phyloP scores from a whole-genome alignment of 1,139 yeast species.

The Debaryomyces coudertii region DNA sequence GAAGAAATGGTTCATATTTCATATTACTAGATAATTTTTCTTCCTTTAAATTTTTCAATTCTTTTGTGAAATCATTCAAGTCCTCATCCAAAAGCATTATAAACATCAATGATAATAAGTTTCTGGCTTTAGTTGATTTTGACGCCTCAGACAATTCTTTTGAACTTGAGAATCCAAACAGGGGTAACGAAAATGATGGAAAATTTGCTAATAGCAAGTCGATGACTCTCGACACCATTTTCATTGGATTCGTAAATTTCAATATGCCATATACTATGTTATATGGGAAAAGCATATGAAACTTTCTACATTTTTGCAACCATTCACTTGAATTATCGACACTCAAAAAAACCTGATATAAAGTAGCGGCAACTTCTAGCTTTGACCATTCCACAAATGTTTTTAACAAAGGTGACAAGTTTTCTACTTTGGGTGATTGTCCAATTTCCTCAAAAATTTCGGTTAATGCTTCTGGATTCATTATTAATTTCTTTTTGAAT shows the following conservation, averaged over 20 bases:
- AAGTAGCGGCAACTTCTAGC: slow-evolving; percentile 79
- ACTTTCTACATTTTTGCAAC: slow-evolving; percentile 63
- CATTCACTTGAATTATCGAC: slow-evolving; percentile 79
- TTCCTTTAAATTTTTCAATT: slow-evolving; percentile 50
- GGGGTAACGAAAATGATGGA: slow-evolving; percentile 34
- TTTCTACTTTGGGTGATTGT: slow-evolving; percentile 50
- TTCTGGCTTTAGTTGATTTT: slow-evolving; percentile 55
- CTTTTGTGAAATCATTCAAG: slow-evolving; percentile 62
- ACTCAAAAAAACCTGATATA: slow-evolving; percentile 77
- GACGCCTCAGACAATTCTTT: slow-evolving; percentile 16
- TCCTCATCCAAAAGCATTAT: slow-evolving; percentile 80
- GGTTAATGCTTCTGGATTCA: slow-evolving; percentile 51
- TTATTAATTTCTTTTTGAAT: slow-evolving; percentile 55
- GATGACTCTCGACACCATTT: slow-evolving; percentile 73
- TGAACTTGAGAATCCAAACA: slow-evolving; percentile 22
- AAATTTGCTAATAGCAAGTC: slow-evolving; percentile 82
- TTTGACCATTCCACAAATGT: slow-evolving; percentile 81
- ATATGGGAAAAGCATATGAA: slow-evolving; percentile 81
- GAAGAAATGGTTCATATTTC: slow-evolving; percentile 25
- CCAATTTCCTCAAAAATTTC: slow-evolving; percentile 68
- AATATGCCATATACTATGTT: slow-evolving; percentile 71
- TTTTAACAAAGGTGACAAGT: slow-evolving; percentile 67
- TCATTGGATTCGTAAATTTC: slow-evolving; percentile 82
- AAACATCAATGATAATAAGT: slow-evolving; percentile 70
- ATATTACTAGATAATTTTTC: slow-evolving; percentile 18